Evolutionary conservation across 305 asterid genomes (phyloP).

Genomic region (Fraxinus angustifolia): DNA sequence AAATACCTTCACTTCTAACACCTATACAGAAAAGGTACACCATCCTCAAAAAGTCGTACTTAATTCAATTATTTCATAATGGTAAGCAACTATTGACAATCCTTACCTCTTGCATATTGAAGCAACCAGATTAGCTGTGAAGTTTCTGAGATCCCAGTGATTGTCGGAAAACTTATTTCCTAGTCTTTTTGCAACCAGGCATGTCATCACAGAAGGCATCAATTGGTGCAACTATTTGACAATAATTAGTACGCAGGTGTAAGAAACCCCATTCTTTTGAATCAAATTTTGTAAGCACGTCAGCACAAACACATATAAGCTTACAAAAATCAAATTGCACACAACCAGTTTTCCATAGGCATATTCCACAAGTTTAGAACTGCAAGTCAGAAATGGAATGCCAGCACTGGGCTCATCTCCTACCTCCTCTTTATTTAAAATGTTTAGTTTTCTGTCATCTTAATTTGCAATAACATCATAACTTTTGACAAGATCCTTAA

Average conservation of each 20-base stretch:
- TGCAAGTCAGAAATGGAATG: not conserved
- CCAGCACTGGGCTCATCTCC: not conserved
- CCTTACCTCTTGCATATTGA: conserved; percentile 83
- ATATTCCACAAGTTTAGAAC: not conserved
- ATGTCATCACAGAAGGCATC: conserved; percentile 97
- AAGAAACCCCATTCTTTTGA: conserved; percentile 11
- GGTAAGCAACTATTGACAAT: conserved; percentile 25
- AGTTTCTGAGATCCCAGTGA: conserved; percentile 93
- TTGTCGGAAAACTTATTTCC: conserved; percentile 78
- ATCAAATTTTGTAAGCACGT: not conserved
- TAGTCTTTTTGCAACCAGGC: conserved; percentile 85
- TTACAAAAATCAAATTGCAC: not conserved
- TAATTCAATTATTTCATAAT: not conserved
- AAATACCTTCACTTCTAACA: conserved; percentile 16
- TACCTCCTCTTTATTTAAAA: not conserved
- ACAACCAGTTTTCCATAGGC: not conserved
- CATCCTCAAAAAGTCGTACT: not conserved
- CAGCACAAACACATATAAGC: not conserved
- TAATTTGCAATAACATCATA: not conserved
- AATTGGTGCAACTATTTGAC: conserved; percentile 77
- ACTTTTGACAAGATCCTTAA: not conserved
- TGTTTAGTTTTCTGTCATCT: not conserved
- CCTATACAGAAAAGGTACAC: conserved; percentile 8
- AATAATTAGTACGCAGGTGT: conserved; percentile 19
- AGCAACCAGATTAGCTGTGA: conserved; percentile 79